Percentiles rank a stretch among this genome's conserved stretches.
These are phyloP conservation scores for Torulaspora delbrueckii DNA, from an alignment of 805 yeast species.

Conservation along the genomic window DNA sequence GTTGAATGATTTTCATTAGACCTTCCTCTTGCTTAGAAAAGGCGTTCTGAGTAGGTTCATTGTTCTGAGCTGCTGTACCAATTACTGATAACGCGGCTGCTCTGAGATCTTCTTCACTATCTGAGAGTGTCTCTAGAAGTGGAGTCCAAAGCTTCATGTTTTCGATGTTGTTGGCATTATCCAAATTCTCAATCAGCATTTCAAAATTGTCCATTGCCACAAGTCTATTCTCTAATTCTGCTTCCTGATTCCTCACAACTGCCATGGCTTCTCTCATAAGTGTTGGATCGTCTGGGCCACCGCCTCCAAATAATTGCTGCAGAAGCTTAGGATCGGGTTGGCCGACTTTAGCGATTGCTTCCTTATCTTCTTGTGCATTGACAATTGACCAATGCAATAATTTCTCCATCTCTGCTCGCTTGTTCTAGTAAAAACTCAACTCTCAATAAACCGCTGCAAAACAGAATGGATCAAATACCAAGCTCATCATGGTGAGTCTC, in stretches of 20 bases:
- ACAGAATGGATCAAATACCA: no score
- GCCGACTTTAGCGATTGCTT: constrained; percentile 57
- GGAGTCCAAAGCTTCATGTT: constrained; percentile 77
- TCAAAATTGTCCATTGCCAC: constrained; percentile 87
- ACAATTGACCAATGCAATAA: constrained; percentile 88
- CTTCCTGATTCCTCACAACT: constrained; percentile 54
- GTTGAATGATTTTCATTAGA: constrained; percentile 41
- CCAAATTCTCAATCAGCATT: constrained; percentile 87
- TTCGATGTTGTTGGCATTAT: constrained; percentile 90
- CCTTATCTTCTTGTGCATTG: constrained; percentile 66
- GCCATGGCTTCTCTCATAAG: constrained; percentile 74
- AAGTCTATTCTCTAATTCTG: constrained; percentile 56
- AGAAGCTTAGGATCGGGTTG: constrained; percentile 75
- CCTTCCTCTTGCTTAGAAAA: constrained; percentile 51
- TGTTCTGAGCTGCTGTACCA: constrained; percentile 92
- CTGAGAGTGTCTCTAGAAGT: constrained; percentile 50
- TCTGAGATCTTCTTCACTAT: constrained; percentile 43
- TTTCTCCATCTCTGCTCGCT: constrained; percentile 66
- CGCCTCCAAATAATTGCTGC: constrained; percentile 68
- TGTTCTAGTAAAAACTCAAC: no score
- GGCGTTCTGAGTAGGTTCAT: constrained; percentile 66
- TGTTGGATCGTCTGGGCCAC: constrained; percentile 80
- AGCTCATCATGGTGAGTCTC: not conserved
- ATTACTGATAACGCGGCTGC: constrained; percentile 64
- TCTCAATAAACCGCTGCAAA: no score